Conservation (phyloP, 2,329 filamentous ascomycete species). For the Alternaria arborescens region DNA sequence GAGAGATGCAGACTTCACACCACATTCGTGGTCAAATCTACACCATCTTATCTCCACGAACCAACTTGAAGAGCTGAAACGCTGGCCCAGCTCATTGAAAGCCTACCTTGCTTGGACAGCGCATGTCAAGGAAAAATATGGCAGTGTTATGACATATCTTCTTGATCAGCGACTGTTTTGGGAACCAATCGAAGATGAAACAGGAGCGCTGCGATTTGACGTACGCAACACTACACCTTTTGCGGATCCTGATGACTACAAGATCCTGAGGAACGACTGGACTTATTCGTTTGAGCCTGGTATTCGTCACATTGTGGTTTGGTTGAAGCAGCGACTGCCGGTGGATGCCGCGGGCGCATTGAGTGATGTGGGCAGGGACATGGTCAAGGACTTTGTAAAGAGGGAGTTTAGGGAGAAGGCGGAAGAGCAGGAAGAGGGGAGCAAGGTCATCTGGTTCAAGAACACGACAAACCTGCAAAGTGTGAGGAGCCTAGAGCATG, state of each 20-base stretch:
- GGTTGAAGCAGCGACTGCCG: conserved; percentile 54
- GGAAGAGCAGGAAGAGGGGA: conserved; percentile 49
- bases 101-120: conserved; percentile 68
- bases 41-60: conserved; percentile 54
- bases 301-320: conserved; percentile 66
- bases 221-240: conserved; percentile 62
- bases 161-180: conserved; percentile 64
- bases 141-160: conserved; percentile 65
- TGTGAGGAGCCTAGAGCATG: conserved; percentile 72
- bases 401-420: conserved; percentile 58
- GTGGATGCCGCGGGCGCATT: conserved; percentile 44
- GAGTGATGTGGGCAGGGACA: conserved; percentile 35
- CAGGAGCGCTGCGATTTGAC: conserved; percentile 46
- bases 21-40: conserved; percentile 49
- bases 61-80: conserved; percentile 64
- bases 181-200: conserved; percentile 40
- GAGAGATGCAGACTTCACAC: conserved; percentile 42
- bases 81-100: conserved; percentile 66
- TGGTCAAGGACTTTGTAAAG: conserved; percentile 45
- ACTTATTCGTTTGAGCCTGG: conserved; percentile 65
- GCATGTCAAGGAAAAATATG: conserved; percentile 63
- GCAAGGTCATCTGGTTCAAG: conserved; percentile 70
- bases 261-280: conserved; percentile 69
- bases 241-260: conserved; percentile 62
- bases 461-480: conserved; percentile 70